These are phyloP conservation scores for Mortierella sp. DNA, from an alignment of 371 early-diverging fungal genomes.

Conservation along the genomic window DNA sequence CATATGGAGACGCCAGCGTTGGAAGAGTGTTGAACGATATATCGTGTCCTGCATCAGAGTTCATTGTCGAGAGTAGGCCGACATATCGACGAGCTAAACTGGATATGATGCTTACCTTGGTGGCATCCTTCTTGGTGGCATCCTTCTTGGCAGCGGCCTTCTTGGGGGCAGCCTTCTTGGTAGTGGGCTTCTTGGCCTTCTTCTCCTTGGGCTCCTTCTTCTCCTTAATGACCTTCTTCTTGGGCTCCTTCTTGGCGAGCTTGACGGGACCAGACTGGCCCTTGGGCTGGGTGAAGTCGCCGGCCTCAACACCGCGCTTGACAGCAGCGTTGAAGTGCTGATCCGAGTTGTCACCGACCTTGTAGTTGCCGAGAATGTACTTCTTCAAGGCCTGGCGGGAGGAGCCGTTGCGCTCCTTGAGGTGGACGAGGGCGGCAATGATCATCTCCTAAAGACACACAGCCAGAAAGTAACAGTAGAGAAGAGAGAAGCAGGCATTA, in stretches of 20 bases:
- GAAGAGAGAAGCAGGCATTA: background rate
- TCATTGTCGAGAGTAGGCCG: background rate
- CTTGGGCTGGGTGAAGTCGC: slow-evolving; percentile 78
- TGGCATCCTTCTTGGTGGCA: slow-evolving; percentile 60
- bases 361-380: slow-evolving; percentile 83
- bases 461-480: background rate
- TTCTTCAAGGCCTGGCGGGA: slow-evolving; percentile 86
- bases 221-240: slow-evolving; percentile 41
- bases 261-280: slow-evolving; percentile 75
- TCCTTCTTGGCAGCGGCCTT: slow-evolving; percentile 62
- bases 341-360: slow-evolving; percentile 70
- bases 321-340: slow-evolving; percentile 77
- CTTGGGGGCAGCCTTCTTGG: slow-evolving; percentile 60
- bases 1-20: background rate
- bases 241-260: slow-evolving; percentile 51
- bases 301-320: slow-evolving; percentile 78
- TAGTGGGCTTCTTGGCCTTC: slow-evolving; percentile 59
- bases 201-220: slow-evolving; percentile 61
- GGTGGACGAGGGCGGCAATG: slow-evolving; percentile 68
- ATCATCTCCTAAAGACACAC: slow-evolving; percentile 62
- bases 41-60: background rate
- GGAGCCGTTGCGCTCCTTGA: slow-evolving; percentile 85
- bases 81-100: background rate
- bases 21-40: background rate
- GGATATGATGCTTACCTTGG: slow-evolving; percentile 31